Evolutionary conservation across 139 green algal species (phyloP).

Genomic region (Chlamydomonas applanata): DNA sequence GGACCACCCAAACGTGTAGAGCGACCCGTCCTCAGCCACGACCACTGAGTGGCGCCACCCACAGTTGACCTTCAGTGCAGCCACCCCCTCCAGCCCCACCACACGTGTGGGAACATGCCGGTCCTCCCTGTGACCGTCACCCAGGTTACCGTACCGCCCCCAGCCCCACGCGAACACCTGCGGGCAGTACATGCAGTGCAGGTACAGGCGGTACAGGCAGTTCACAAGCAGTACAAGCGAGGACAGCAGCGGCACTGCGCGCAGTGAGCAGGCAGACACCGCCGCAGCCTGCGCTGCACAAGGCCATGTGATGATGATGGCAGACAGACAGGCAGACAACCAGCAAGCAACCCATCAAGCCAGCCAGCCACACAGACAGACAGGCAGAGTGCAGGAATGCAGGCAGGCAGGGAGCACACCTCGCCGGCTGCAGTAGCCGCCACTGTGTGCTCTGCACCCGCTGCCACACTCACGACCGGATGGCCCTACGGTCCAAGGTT

Average conservation of each 20-base stretch:
- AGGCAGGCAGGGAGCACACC: constrained; percentile 16
- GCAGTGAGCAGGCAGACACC: too few relatives aligned
- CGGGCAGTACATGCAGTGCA: not conserved
- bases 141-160: constrained; percentile 87
- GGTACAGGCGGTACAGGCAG: not conserved
- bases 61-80: constrained; percentile 15
- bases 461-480: constrained; percentile 51
- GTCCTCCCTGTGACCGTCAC: constrained; percentile 70
- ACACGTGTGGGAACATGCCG: constrained; percentile 25
- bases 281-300: too few relatives aligned
- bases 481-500: constrained; percentile 39
- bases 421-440: constrained; percentile 36
- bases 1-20: constrained; percentile 89
- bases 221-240: too few relatives aligned
- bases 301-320: too few relatives aligned
- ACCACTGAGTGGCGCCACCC: constrained; percentile 85
- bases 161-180: constrained; percentile 80
- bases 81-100: not conserved
- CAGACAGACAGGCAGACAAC: not conserved
- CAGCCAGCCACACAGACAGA: too few relatives aligned
- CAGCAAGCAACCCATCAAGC: not conserved
- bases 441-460: constrained; percentile 79
- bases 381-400: too few relatives aligned
- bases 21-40: constrained; percentile 48
- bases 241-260: too few relatives aligned